Conservation (phyloP, 306 rosid genomes). For the Cercis canadensis region DNA sequence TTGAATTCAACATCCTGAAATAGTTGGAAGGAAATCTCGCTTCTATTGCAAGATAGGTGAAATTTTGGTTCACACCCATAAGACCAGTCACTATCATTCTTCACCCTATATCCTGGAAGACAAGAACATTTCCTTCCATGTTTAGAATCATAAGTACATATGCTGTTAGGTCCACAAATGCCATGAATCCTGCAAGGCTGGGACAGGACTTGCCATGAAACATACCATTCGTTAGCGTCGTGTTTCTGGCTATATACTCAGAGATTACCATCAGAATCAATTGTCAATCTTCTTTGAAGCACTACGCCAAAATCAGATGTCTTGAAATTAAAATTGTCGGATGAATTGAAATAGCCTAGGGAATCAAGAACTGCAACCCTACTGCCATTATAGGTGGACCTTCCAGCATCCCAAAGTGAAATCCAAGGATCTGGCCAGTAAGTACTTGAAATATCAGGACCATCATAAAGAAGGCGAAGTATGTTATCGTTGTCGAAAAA, state of each 20-base stretch:
- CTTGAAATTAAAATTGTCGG: neutral
- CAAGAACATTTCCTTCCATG: slow-evolving; percentile 33
- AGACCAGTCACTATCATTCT: slow-evolving; percentile 27
- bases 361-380: neutral
- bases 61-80: slow-evolving; percentile 37
- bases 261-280: neutral
- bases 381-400: neutral
- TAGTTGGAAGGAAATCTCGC: slow-evolving; percentile 2
- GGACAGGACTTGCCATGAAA: neutral
- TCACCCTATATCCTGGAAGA: slow-evolving; percentile 27
- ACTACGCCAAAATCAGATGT: neutral
- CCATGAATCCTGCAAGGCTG: neutral
- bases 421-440: slow-evolving; percentile 2
- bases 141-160: slow-evolving; percentile 7
- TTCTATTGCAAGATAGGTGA: slow-evolving; percentile 13
- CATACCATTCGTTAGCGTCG: neutral
- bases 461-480: neutral
- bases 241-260: neutral
- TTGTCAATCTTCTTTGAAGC: neutral
- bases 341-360: neutral
- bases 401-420: neutral
- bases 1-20: slow-evolving; percentile 19
- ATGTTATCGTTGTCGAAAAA: neutral
- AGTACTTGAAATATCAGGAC: neutral
- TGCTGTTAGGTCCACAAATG: slow-evolving; percentile 8